These are phyloP conservation scores for Colletotrichum sp. DNA, from an alignment of 2,329 filamentous ascomycete species.

Conservation along the genomic window DNA sequence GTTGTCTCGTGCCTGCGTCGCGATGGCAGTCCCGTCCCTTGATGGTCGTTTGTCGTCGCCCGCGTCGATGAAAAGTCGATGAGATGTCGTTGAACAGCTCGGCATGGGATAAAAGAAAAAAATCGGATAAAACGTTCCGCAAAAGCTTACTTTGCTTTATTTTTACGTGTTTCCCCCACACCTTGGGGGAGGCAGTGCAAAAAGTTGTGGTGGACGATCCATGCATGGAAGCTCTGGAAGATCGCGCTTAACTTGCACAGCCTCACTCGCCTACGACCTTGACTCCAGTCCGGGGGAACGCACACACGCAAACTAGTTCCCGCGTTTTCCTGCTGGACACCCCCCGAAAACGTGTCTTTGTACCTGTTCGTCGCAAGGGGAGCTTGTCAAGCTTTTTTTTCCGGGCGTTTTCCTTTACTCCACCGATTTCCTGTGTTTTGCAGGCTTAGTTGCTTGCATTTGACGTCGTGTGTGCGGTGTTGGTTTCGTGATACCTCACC, in stretches of 20 bases:
- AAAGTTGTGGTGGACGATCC: constrained; percentile 19
- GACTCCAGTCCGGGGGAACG: constrained; percentile 16
- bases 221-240: constrained; percentile 21
- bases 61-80: background rate
- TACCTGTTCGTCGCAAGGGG: constrained; percentile 20
- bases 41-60: background rate
- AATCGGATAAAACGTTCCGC: constrained; percentile 14
- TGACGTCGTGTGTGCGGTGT: background rate
- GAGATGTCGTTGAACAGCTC: constrained; percentile 7
- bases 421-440: background rate
- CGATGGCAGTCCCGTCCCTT: background rate
- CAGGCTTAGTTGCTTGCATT: background rate
- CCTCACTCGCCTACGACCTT: constrained; percentile 23
- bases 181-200: constrained; percentile 1
- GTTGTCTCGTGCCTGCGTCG: background rate
- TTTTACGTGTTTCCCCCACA: constrained; percentile 8
- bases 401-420: background rate
- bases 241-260: constrained; percentile 23
- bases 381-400: constrained; percentile 15
- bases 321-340: background rate
- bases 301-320: constrained; percentile 9
- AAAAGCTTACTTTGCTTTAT: constrained; percentile 10
- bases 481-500: background rate
- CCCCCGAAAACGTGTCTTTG: constrained; percentile 13
- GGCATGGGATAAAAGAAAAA: background rate